Conservation (phyloP, 768 basidiomycete genomes). For the Grammothele lineata region DNA sequence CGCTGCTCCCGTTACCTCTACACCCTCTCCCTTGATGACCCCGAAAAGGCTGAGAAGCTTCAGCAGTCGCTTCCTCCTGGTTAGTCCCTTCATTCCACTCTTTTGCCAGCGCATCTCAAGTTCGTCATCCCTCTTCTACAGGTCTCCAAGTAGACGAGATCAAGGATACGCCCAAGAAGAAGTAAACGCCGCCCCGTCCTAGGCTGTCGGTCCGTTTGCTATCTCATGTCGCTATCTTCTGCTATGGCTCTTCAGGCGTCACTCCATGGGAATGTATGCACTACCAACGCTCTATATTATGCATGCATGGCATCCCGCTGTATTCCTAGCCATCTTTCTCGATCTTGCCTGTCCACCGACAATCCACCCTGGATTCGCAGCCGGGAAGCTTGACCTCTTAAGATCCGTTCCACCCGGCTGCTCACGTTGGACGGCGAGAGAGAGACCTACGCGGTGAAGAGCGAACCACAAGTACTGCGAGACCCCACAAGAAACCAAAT, state of each 20-base stretch:
- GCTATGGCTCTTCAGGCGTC: slow-evolving; percentile 2
- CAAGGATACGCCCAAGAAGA: slow-evolving; percentile 64
- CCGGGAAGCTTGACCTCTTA: too few relatives aligned
- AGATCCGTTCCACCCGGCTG: too few relatives aligned
- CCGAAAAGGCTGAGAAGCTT: slow-evolving; percentile 98
- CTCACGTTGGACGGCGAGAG: too few relatives aligned
- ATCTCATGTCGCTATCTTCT: not conserved
- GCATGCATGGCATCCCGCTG: slow-evolving; percentile 15
- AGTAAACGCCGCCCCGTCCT: slow-evolving; percentile 49
- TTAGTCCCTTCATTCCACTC: slow-evolving; percentile 25
- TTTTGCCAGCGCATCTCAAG: not conserved
- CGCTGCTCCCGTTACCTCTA: slow-evolving; percentile 95
- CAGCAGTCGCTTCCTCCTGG: slow-evolving; percentile 93
- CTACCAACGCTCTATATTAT: slow-evolving; percentile 9
- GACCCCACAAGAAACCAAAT: too few relatives aligned
- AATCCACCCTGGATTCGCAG: too few relatives aligned
- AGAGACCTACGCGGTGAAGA: too few relatives aligned
- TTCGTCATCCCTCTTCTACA: slow-evolving; percentile 25
- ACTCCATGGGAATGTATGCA: slow-evolving; percentile 19
- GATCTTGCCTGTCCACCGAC: too few relatives aligned
- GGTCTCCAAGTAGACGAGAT: slow-evolving; percentile 73
- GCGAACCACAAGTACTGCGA: too few relatives aligned
- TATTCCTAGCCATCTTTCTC: slow-evolving; percentile 9
- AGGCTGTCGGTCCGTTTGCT: too few relatives aligned
- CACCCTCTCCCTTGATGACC: slow-evolving; percentile 93